Evolutionary conservation across 441 rosid species (phyloP).

Genomic region (Daphne laureola): DNA sequence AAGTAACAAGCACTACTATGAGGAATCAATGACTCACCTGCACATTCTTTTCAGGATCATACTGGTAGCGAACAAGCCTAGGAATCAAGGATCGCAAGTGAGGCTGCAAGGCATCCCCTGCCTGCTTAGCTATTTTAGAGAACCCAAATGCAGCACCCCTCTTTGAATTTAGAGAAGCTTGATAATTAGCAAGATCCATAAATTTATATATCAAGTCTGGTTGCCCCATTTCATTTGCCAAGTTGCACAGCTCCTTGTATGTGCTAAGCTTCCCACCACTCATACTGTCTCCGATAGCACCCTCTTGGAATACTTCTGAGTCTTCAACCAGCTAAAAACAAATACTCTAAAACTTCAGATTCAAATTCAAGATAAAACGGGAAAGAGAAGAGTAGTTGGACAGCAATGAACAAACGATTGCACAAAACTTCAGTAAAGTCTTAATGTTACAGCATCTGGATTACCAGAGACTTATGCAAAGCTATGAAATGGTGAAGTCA

Average conservation of each 20-base stretch:
- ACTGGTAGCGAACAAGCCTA: slow-evolving; percentile 86
- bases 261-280: slow-evolving; percentile 95
- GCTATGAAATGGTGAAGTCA: no score
- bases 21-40: slow-evolving; percentile 47
- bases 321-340: slow-evolving; percentile 71
- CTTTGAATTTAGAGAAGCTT: slow-evolving; percentile 83
- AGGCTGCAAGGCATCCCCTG: slow-evolving; percentile 98
- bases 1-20: no score
- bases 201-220: slow-evolving; percentile 94
- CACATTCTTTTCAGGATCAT: slow-evolving; percentile 98
- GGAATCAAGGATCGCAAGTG: slow-evolving; percentile 79
- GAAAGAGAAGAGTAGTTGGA: slow-evolving; percentile 5
- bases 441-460: no score
- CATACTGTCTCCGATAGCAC: slow-evolving; percentile 78
- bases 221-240: slow-evolving; percentile 99
- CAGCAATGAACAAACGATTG: no score
- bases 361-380: slow-evolving; percentile 17
- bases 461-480: no score
- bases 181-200: slow-evolving; percentile 97
- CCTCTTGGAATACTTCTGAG: slow-evolving; percentile 95
- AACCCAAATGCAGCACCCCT: slow-evolving; percentile 99
- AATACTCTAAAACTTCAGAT: slow-evolving; percentile 19
- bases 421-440: no score
- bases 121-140: slow-evolving; percentile 97
- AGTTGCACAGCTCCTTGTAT: slow-evolving; percentile 89